Percentiles rank a stretch among this genome's conserved stretches.
Conservation (phyloP, 192 early-diverging fungal species). For the Mortierella antarctica region DNA sequence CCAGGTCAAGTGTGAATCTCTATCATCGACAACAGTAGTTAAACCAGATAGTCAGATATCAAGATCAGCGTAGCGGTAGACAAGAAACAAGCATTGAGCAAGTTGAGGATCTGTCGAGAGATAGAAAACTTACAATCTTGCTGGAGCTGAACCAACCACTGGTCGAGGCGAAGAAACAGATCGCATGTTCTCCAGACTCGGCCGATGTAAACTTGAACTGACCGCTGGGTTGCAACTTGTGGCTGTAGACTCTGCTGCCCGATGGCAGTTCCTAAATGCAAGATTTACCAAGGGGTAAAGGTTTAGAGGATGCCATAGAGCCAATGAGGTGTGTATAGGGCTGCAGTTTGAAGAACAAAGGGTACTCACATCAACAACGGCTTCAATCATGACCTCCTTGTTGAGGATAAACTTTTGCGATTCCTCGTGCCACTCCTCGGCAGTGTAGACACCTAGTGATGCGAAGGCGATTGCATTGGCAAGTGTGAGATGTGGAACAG, state of each 20-base stretch:
- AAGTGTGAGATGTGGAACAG: not conserved
- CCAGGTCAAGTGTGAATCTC: slow-evolving; percentile 46
- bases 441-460: slow-evolving; percentile 71
- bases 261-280: slow-evolving; percentile 58
- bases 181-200: slow-evolving; percentile 89
- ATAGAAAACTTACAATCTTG: slow-evolving; percentile 64
- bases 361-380: slow-evolving; percentile 78
- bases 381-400: slow-evolving; percentile 69
- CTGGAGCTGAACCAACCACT: slow-evolving; percentile 79
- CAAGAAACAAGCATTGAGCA: not conserved
- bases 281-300: not conserved
- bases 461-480: not conserved
- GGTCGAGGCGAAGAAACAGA: slow-evolving; percentile 82
- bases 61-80: not conserved
- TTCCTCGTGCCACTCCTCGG: slow-evolving; percentile 83
- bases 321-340: no score
- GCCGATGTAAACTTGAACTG: slow-evolving; percentile 93
- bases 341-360: not conserved
- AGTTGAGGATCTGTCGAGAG: not conserved
- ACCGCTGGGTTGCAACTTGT: slow-evolving; percentile 77
- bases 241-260: slow-evolving; percentile 73
- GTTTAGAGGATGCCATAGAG: not conserved
- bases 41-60: not conserved
- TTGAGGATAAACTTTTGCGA: slow-evolving; percentile 70
- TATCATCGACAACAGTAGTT: not conserved